Base-by-base conservation (phyloP, 257 asterid species). In the Phtheirospermum japonicum region DNA sequence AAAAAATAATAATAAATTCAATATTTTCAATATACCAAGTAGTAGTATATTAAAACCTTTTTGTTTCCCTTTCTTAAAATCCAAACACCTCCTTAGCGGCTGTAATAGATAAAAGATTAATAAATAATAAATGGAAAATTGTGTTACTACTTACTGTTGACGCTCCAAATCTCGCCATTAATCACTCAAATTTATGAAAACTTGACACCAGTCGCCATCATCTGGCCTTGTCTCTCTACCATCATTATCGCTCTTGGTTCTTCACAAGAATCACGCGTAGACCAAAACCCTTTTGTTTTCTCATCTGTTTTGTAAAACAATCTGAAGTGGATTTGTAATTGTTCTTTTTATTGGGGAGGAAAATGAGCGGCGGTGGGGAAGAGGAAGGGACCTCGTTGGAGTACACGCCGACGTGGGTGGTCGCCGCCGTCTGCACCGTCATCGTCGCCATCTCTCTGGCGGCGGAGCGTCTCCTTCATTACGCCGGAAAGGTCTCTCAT, bases 371-470 rank as follows among this genome's bases (percentile, higher is more conserved):
- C 12, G 91, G 88, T 37, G 95, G 83, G 57, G 93, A 59, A 61
- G 84, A 36, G 57, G 91, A 79, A 76, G 92, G 80, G 16, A 39
- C 55, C 20, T 33, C 85, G 61, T 71, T 89, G 76, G 95, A 86
- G 82, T 86, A 34, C 73, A 84, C 97, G 39, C 95, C 97, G 30
- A 89, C 95, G 62, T 89, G 97, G 97, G 91, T 89, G 57, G 87
- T 86, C 31, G 97, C 97, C 74, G 91, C 75, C 70, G 87, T 89
- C 9, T 89, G 97, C 66, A 77, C 86, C 39, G 77, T 84, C 67
- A 89, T 89, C 73, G 95, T 86, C 63, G 82, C 75, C 61, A 79
- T 86, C 43, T 89, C 95, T 18, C 94, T 89, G 14, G 86, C 84
- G 51, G 82, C 32, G 6, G 97, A 89, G 57, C 82, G 97, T 0